Percentiles rank a stretch among this genome's conserved stretches.
phyloP scores from a whole-genome alignment of 116 monocot genomes.

The Iris pallida region DNA sequence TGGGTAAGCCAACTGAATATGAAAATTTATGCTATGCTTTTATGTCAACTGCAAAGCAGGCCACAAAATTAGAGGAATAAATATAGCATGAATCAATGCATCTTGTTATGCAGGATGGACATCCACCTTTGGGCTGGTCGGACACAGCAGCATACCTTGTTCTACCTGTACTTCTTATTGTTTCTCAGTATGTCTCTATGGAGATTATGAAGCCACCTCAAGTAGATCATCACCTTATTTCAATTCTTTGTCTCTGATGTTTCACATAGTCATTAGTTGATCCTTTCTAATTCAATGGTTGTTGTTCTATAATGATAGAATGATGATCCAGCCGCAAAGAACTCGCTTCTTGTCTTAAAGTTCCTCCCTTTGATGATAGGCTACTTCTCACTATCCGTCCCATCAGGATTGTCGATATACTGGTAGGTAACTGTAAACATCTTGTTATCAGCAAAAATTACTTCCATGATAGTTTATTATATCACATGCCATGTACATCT shows the following conservation, averaged over 20 bases:
- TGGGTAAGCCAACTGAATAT: too few relatives aligned
- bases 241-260: not conserved
- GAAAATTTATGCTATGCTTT: too few relatives aligned
- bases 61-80: too few relatives aligned
- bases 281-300: not conserved
- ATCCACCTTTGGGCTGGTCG: slow-evolving; percentile 92
- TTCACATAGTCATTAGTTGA: not conserved
- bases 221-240: slow-evolving; percentile 27
- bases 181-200: slow-evolving; percentile 90
- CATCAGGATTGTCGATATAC: slow-evolving; percentile 89
- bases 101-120: slow-evolving; percentile 73
- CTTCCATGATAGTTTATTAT: not conserved
- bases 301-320: slow-evolving; percentile 36
- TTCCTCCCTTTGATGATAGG: slow-evolving; percentile 99
- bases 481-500: too few relatives aligned
- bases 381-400: slow-evolving; percentile 87
- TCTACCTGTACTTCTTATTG: slow-evolving; percentile 84
- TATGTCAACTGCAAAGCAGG: too few relatives aligned
- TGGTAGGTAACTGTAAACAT: slow-evolving; percentile 53
- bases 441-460: slow-evolving; percentile 1
- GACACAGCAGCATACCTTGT: slow-evolving; percentile 92
- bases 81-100: too few relatives aligned
- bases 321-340: slow-evolving; percentile 88
- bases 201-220: slow-evolving; percentile 99
- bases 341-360: slow-evolving; percentile 73